Percentiles rank a stretch among this genome's conserved stretches.
Conservation (phyloP, 805 yeast genomes). For the Starmerella asiatica region DNA sequence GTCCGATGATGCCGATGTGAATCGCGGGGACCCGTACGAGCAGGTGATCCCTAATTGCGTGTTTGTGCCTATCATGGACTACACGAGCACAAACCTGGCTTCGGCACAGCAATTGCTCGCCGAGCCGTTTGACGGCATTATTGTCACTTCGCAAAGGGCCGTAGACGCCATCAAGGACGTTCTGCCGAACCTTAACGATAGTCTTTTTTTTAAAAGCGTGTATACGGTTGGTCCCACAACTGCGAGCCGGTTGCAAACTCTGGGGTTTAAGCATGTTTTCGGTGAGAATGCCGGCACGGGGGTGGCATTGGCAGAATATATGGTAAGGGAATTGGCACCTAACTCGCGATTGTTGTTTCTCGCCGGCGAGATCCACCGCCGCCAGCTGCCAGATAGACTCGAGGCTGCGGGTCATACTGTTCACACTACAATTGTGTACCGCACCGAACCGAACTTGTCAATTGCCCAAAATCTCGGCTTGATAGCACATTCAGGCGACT, state of each 20-base stretch:
- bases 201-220: slow-evolving; percentile 25
- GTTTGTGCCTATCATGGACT: slow-evolving; percentile 66
- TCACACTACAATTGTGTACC: slow-evolving; percentile 53
- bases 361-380: slow-evolving; percentile 77
- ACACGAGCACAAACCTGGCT: slow-evolving; percentile 39
- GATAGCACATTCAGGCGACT: slow-evolving; percentile 26
- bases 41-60: slow-evolving; percentile 32
- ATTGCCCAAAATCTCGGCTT: slow-evolving; percentile 28
- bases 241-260: slow-evolving; percentile 36
- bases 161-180: slow-evolving; percentile 53
- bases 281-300: slow-evolving; percentile 84
- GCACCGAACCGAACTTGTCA: slow-evolving; percentile 42
- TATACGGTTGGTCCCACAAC: slow-evolving; percentile 94
- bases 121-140: slow-evolving; percentile 35
- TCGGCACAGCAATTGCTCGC: slow-evolving; percentile 34
- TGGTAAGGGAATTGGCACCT: slow-evolving; percentile 28
- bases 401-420: slow-evolving; percentile 32
- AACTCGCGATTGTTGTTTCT: slow-evolving; percentile 38
- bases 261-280: slow-evolving; percentile 54
- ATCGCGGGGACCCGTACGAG: slow-evolving; percentile 55
- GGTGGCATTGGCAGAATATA: slow-evolving; percentile 47
- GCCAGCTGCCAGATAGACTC: slow-evolving; percentile 59
- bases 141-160: slow-evolving; percentile 83
- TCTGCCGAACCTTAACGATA: slow-evolving; percentile 24
- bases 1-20: slow-evolving; percentile 30